Conservation (phyloP, 768 basidiomycete species). For the Phanerochaete carnosa region DNA sequence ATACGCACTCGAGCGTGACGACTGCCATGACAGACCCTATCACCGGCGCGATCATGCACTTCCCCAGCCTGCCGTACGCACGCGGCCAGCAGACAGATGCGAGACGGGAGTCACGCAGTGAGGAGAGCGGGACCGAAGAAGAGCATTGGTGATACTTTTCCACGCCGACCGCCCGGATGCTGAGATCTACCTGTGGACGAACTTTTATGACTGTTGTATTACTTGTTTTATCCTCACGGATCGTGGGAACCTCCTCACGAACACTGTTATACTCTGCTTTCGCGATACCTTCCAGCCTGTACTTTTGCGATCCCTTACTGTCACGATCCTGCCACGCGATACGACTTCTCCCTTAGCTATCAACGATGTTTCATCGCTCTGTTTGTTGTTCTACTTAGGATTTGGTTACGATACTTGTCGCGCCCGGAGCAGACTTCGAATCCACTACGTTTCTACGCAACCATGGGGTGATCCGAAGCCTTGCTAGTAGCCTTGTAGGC, state of each 20-base stretch:
- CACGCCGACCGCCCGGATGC: too few relatives aligned
- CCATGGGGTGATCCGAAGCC: too few relatives aligned
- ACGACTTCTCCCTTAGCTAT: not conserved
- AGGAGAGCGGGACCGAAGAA: not conserved
- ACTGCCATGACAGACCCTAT: conserved; percentile 31
- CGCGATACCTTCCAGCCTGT: conserved; percentile 1
- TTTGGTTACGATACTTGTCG: not conserved
- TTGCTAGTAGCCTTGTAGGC: too few relatives aligned
- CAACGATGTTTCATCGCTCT: not conserved
- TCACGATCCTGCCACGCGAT: not conserved
- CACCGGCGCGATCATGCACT: conserved; percentile 28
- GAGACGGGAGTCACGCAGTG: not conserved
- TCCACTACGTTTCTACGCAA: too few relatives aligned
- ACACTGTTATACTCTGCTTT: too few relatives aligned
- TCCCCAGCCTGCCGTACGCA: conserved; percentile 24
- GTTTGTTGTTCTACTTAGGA: not conserved
- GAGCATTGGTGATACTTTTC: conserved; percentile 3
- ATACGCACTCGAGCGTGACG: conserved; percentile 28
- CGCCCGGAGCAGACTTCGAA: too few relatives aligned
- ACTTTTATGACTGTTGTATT: too few relatives aligned
- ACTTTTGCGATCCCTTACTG: conserved; percentile 2
- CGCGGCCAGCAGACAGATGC: conserved; percentile 7
- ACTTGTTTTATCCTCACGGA: too few relatives aligned
- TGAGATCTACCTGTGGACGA: too few relatives aligned
- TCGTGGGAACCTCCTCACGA: too few relatives aligned